Conservation (phyloP, 2,329 filamentous ascomycete genomes). For the Claviceps fusiformis region DNA sequence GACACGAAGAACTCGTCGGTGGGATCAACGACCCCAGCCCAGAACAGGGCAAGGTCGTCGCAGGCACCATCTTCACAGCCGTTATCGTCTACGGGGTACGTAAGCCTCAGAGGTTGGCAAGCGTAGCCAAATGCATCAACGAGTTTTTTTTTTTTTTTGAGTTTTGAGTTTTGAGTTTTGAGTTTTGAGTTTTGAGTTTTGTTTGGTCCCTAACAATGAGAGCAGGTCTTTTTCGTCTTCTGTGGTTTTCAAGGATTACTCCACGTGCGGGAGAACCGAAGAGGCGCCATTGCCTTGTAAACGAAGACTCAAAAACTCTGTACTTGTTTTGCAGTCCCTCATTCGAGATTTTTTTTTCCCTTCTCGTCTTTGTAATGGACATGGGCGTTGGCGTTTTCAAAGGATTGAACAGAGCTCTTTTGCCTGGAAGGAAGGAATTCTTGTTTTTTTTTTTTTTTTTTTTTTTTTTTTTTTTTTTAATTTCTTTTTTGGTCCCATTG, state of each 20-base stretch:
- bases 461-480: no score
- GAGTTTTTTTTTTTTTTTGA: no score
- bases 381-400: slow-evolving; percentile 6
- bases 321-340: background rate
- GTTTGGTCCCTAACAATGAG: background rate
- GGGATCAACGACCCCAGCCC: slow-evolving; percentile 57
- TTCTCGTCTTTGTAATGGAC: background rate
- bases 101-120: slow-evolving; percentile 11
- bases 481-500: no score
- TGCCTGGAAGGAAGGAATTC: background rate
- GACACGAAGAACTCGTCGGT: slow-evolving; percentile 76
- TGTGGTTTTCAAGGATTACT: slow-evolving; percentile 81
- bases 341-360: background rate
- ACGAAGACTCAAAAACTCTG: no score
- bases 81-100: slow-evolving; percentile 81
- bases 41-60: slow-evolving; percentile 62
- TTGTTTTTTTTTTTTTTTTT: background rate
- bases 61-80: slow-evolving; percentile 73
- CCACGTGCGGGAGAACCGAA: slow-evolving; percentile 68
- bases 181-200: no score
- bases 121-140: no score
- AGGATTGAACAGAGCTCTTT: background rate
- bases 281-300: slow-evolving; percentile 67
- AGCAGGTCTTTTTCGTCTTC: slow-evolving; percentile 75
- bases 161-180: no score